Conservation (phyloP, 2,329 filamentous ascomycete genomes). For the Cladobotryum protrusum region DNA sequence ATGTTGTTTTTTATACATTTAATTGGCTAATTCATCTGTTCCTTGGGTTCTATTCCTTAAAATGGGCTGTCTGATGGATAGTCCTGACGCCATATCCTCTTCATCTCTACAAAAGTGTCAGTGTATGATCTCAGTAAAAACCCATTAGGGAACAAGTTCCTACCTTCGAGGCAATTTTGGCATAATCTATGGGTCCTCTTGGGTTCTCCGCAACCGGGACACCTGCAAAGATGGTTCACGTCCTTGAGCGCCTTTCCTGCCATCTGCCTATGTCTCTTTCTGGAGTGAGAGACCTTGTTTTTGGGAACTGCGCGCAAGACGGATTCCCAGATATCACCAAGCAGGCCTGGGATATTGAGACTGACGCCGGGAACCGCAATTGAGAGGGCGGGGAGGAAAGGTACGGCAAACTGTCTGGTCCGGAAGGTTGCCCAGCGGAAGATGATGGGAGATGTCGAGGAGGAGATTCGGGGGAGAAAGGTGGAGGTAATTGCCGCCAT, state of each 20-base stretch:
- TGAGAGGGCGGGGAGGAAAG: slow-evolving; percentile 48
- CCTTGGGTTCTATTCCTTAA: slow-evolving; percentile 11
- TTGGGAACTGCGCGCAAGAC: slow-evolving; percentile 90
- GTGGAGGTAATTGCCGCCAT: slow-evolving; percentile 42
- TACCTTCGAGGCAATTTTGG: slow-evolving; percentile 79
- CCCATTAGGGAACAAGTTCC: slow-evolving; percentile 23
- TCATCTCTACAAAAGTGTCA: slow-evolving; percentile 35
- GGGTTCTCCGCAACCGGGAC: slow-evolving; percentile 77
- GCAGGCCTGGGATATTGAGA: slow-evolving; percentile 48
- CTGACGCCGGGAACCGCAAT: slow-evolving; percentile 57
- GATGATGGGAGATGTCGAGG: slow-evolving; percentile 34
- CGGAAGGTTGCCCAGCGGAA: slow-evolving; percentile 39
- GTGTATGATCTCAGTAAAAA: not conserved
- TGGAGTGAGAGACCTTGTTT: slow-evolving; percentile 97
- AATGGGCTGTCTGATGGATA: slow-evolving; percentile 29
- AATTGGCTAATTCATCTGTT: not conserved
- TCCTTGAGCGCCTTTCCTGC: slow-evolving; percentile 94
- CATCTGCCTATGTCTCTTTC: slow-evolving; percentile 88
- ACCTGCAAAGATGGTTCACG: slow-evolving; percentile 78
- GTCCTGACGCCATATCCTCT: slow-evolving; percentile 37
- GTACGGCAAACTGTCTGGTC: slow-evolving; percentile 38
- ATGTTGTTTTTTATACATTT: slow-evolving; percentile 22
- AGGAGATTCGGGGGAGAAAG: slow-evolving; percentile 51
- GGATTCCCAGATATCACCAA: slow-evolving; percentile 86
- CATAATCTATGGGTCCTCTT: slow-evolving; percentile 90